A percentile compares a stretch with the other conserved stretches of the same genome.
Evolutionary conservation across 306 rosid species (phyloP).

Genomic region (Delonix regia): DNA sequence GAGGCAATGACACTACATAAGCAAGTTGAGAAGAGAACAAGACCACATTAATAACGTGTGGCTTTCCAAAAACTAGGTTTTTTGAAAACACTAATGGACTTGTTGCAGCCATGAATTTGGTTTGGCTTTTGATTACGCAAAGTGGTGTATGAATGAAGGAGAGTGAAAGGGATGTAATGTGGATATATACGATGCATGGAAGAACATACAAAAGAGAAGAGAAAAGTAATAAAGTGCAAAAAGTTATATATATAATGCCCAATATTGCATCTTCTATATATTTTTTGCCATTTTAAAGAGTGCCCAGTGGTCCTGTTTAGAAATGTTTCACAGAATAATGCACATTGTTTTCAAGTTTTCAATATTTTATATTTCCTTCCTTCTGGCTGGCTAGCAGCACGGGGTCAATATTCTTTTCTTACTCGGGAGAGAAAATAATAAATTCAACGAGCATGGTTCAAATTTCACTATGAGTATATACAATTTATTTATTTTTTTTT

Average conservation of each 20-base stretch:
- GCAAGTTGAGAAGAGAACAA: constrained; percentile 34
- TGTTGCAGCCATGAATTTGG: too few species aligned
- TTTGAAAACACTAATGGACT: too few species aligned
- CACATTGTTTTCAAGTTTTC: background rate
- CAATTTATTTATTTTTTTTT: too few species aligned
- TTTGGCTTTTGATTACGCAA: background rate
- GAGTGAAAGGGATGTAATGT: constrained; percentile 32
- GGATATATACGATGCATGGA: constrained; percentile 13
- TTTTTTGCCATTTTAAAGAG: background rate
- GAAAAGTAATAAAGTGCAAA: background rate
- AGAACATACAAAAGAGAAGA: background rate
- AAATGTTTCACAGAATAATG: background rate
- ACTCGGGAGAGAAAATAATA: too few species aligned
- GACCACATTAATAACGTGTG: constrained; percentile 44
- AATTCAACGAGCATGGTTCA: too few species aligned
- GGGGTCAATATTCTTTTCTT: too few species aligned
- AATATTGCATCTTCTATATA: background rate
- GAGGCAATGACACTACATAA: constrained; percentile 36
- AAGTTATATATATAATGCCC: background rate
- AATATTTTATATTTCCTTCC: too few species aligned
- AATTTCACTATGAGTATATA: too few species aligned
- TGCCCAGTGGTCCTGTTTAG: background rate
- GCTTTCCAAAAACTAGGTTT: too few species aligned
- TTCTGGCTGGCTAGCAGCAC: background rate
- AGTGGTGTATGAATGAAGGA: constrained; percentile 29